Percentiles rank a stretch among this genome's conserved stretches.
These are phyloP conservation scores for Alnus glutinosa DNA, from an alignment of 306 rosid species.

Conservation along the genomic window DNA sequence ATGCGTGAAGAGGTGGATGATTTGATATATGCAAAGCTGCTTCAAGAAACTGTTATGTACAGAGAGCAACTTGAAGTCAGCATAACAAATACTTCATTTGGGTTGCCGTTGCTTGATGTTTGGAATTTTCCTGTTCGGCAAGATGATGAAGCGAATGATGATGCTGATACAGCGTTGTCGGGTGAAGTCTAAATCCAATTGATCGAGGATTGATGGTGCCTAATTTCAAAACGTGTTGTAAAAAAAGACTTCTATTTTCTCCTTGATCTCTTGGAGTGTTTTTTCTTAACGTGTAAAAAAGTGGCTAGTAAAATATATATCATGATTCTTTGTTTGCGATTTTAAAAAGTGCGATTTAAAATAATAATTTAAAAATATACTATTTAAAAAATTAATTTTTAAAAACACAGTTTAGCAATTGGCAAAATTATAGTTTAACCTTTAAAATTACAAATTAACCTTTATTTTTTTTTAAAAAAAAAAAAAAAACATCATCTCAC, in stretches of 20 bases:
- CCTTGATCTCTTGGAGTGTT: background rate
- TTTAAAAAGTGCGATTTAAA: no score
- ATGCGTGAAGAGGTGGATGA: conserved; percentile 57
- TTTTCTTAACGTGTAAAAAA: no score
- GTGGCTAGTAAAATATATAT: no score
- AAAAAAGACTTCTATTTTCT: background rate
- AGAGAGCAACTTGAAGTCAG: background rate
- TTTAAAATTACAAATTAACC: no score
- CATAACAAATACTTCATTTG: background rate
- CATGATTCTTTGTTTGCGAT: no score
- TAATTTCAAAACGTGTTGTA: no score
- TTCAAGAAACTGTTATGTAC: background rate
- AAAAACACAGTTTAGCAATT: no score
- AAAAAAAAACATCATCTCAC: no score
- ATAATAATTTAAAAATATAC: no score
- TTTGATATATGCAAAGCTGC: conserved; percentile 39
- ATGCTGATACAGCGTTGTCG: background rate
- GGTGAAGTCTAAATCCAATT: background rate
- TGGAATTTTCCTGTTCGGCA: background rate
- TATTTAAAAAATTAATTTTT: no score
- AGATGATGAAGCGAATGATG: background rate
- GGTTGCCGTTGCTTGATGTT: background rate
- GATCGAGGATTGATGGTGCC: conserved; percentile 24
- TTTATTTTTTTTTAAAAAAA: no score
- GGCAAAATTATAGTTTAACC: no score